Evolutionary conservation across 371 early-diverging fungal species (phyloP), one percentile per base, ranked within the genome.

Genomic region (Mucor velutinosus): DNA sequence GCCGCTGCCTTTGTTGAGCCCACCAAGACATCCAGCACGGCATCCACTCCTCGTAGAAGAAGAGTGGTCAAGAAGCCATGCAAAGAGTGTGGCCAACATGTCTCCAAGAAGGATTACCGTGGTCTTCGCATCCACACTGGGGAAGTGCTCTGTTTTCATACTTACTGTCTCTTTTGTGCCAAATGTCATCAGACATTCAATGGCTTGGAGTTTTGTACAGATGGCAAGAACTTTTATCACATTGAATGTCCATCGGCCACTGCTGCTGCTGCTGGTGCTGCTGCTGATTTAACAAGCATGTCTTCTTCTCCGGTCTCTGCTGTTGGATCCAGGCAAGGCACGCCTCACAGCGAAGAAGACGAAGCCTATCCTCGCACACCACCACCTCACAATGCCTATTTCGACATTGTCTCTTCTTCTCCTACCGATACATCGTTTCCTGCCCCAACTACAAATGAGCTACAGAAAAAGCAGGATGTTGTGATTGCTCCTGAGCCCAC

Each of bases 221-320:
- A 81, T 35, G 64, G 71, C 57, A 80, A 79, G 17, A 65, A 70
- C 7, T 78, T 80, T 37, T 84, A 82, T 39, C 85, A 84, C 67
- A 76, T 74, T 2, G 49, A 73, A 15, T 62, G 30, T 47, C n/a
- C 47, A 49, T 32, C 53, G 15, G 5, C 27, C 4, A 5, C 53
- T 12, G 6, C 14, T 15, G 15, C n/a, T n/a, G n/a, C n/a, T n/a
- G n/a, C n/a, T n/a, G n/a, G n/a, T 27, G 5, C 27, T 10, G 15
- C 53, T 12, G 6, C 14, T 15, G 15, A 2, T 33, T 1, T 33
- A 7, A 33, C 8, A 4, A 11, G 49, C 21, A 47, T 12, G 8
- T 8, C 47, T 10, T 15, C 53, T 12, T 27, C 60, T 29, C 35
- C 30, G 23, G 15, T 53, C 23, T 53, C 53, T 53, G 53, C 53